Evolutionary conservation across 441 rosid genomes (phyloP).

Genomic region (Brassica balearica): DNA sequence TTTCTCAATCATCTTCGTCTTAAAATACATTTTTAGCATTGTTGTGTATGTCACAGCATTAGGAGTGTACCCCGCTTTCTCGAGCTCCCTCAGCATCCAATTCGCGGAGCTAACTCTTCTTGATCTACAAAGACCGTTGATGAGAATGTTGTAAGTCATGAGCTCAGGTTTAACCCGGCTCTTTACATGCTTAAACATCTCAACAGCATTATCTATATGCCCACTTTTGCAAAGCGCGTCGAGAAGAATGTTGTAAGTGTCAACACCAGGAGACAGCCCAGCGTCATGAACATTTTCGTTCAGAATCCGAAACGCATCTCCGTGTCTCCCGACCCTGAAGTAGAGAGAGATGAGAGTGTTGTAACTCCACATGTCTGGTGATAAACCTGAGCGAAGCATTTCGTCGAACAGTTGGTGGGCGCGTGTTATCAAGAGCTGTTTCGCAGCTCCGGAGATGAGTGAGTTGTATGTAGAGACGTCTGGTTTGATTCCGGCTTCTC

Average conservation of each 20-base stretch:
- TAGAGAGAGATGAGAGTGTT: slow-evolving; percentile 73
- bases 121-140: slow-evolving; percentile 68
- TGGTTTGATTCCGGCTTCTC: slow-evolving; percentile 65
- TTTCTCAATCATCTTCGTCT: slow-evolving; percentile 51
- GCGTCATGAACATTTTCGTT: slow-evolving; percentile 42
- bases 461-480: slow-evolving; percentile 68
- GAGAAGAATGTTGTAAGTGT: slow-evolving; percentile 68
- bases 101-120: slow-evolving; percentile 52
- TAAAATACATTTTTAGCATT: slow-evolving; percentile 63
- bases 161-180: slow-evolving; percentile 55
- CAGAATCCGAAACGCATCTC: slow-evolving; percentile 59
- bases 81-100: slow-evolving; percentile 58
- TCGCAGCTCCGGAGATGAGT: slow-evolving; percentile 63
- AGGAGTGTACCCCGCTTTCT: slow-evolving; percentile 56
- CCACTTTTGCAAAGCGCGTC: slow-evolving; percentile 80
- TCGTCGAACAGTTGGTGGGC: slow-evolving; percentile 70
- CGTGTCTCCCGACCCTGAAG: slow-evolving; percentile 61
- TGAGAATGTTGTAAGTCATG: slow-evolving; percentile 70
- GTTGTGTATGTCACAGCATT: slow-evolving; percentile 76
- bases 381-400: slow-evolving; percentile 59
- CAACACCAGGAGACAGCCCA: slow-evolving; percentile 48
- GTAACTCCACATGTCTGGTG: slow-evolving; percentile 73
- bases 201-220: slow-evolving; percentile 53
- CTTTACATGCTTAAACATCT: slow-evolving; percentile 54
- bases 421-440: slow-evolving; percentile 40